A percentile compares a stretch with the other conserved stretches of the same genome.
phyloP scores from a whole-genome alignment of 1,284 basidiomycete species.

The Agroathelia rolfsii region DNA sequence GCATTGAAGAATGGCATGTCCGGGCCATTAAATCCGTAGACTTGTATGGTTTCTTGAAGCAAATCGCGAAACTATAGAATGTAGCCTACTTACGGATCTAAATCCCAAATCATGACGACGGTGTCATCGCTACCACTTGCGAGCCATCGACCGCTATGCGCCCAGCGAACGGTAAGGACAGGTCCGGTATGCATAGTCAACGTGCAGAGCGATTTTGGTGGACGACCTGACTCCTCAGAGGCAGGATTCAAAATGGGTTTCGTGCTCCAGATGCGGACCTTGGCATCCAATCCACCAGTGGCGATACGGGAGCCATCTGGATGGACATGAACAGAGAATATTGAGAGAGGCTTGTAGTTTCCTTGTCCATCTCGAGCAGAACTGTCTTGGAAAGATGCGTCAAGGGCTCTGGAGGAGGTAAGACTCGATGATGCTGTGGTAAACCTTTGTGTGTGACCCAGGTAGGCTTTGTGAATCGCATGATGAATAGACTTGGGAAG shows the following conservation, averaged over 20 bases:
- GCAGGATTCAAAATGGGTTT: conserved; percentile 77
- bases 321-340: conserved; percentile 90
- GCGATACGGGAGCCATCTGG: conserved; percentile 94
- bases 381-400: conserved; percentile 14
- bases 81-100: conserved; percentile 71
- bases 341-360: conserved; percentile 69
- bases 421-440: neutral
- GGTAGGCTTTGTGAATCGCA: conserved; percentile 70
- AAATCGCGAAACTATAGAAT: conserved; percentile 3
- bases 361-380: conserved; percentile 21
- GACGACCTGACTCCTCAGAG: conserved; percentile 64
- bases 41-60: no score
- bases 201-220: conserved; percentile 84
- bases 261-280: conserved; percentile 96
- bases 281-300: conserved; percentile 91
- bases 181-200: conserved; percentile 92
- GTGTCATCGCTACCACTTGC: conserved; percentile 96
- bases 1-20: no score
- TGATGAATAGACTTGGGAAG: no score
- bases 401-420: neutral
- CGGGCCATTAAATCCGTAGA: no score
- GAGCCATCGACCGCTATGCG: conserved; percentile 86
- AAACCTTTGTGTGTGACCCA: conserved; percentile 61
- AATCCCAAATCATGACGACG: conserved; percentile 94
- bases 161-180: conserved; percentile 93